These are phyloP conservation scores for Cercophora newfieldiana DNA, from an alignment of 495 filamentous ascomycete species.

Conservation along the genomic window DNA sequence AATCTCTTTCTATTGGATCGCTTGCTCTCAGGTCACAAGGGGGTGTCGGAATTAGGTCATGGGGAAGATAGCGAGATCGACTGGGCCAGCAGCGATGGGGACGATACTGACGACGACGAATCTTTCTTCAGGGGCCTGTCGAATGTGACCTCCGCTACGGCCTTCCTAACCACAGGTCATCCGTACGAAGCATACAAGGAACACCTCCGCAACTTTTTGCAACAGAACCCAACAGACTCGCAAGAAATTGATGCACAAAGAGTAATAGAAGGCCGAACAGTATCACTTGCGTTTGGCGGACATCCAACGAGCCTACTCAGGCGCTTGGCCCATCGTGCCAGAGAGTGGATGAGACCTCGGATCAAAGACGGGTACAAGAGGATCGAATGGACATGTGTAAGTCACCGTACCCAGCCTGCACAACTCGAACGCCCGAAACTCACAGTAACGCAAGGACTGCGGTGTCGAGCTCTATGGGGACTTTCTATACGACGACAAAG, in stretches of 20 bases:
- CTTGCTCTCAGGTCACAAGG: background rate
- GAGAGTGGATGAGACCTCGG: background rate
- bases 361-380: background rate
- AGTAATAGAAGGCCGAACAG: background rate
- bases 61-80: background rate
- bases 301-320: background rate
- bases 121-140: background rate
- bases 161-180: background rate
- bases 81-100: background rate
- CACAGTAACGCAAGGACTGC: background rate
- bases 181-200: background rate
- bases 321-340: background rate
- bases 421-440: background rate
- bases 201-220: background rate
- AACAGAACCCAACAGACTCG: background rate
- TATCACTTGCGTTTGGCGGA: background rate
- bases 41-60: background rate
- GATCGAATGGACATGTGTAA: conserved; percentile 12
- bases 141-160: background rate
- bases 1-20: background rate
- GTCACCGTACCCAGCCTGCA: background rate
- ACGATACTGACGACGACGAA: background rate
- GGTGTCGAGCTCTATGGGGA: conserved; percentile 7
- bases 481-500: background rate
- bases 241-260: background rate